phyloP scores from a whole-genome alignment of 225 moss, liverwort and hornwort genomes.

The Ulota crispa region DNA sequence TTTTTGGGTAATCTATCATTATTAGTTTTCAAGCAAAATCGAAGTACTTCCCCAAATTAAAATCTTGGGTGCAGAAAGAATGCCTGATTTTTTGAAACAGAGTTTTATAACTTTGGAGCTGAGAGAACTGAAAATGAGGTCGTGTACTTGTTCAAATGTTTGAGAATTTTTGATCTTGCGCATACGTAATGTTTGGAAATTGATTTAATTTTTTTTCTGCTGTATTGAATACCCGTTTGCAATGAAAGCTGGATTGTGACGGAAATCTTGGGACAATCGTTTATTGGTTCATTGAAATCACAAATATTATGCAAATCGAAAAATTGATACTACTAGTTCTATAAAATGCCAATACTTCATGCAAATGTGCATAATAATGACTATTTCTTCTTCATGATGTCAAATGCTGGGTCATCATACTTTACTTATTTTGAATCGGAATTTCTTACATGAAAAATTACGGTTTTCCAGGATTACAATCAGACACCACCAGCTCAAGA shows the following conservation, averaged over 20 bases:
- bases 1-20: neutral
- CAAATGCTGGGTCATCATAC: neutral
- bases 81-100: neutral
- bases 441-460: neutral
- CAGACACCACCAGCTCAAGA: conserved; percentile 66
- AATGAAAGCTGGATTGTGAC: neutral
- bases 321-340: neutral
- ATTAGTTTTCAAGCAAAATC: neutral
- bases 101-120: neutral
- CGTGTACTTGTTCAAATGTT: neutral
- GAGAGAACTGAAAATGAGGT: neutral
- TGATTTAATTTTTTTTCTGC: neutral
- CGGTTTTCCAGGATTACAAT: conserved; percentile 41
- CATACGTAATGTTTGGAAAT: neutral
- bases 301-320: neutral
- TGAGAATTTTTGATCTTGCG: neutral
- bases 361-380: too few relatives aligned
- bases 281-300: neutral
- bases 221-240: neutral
- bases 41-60: neutral
- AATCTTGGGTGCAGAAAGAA: neutral
- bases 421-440: neutral
- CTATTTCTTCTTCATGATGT: neutral
- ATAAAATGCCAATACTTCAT: neutral
- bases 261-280: neutral